Conservation (phyloP, 352 stramenopile species). For the Globisporangium spiculum region DNA sequence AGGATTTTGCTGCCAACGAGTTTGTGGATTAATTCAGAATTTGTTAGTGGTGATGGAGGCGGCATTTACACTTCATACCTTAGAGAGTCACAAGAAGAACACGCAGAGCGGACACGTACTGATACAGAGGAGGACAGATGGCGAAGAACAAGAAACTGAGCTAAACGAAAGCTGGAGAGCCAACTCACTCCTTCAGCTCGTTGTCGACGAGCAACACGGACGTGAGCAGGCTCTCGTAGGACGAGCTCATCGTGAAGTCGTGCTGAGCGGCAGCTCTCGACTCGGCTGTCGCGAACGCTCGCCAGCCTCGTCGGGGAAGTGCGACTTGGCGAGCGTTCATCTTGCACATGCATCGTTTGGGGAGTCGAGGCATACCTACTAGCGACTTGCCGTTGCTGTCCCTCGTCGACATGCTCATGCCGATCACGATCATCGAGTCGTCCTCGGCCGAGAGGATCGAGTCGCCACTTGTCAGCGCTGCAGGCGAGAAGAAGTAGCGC, state of each 20-base stretch:
- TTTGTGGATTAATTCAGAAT: conserved; percentile 1
- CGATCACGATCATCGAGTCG: conserved; percentile 19
- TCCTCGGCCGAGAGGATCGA: conserved; percentile 11
- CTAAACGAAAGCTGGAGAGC: background rate
- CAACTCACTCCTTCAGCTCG: background rate
- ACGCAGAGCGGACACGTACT: background rate
- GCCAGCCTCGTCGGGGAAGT: background rate
- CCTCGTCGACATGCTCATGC: conserved; percentile 18
- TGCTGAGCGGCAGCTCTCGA: conserved; percentile 14
- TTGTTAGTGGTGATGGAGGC: background rate
- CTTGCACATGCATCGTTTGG: conserved; percentile 17
- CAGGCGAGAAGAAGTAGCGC: conserved; percentile 15
- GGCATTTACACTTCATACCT: conserved; percentile 1
- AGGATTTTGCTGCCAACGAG: background rate
- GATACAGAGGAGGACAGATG: background rate
- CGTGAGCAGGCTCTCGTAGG: conserved; percentile 18
- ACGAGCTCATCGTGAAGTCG: conserved; percentile 20
- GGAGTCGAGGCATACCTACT: background rate
- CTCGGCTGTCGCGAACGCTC: conserved; percentile 14
- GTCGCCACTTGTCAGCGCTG: background rate
- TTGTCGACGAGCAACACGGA: conserved; percentile 11
- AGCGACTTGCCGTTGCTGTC: background rate
- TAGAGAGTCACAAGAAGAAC: no score
- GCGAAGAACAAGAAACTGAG: background rate
- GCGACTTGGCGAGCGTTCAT: conserved; percentile 13